Evolutionary conservation across 2,329 filamentous ascomycete genomes (phyloP), one percentile per base, ranked within the genome.

Genomic region (Bipolaris oryzae): DNA sequence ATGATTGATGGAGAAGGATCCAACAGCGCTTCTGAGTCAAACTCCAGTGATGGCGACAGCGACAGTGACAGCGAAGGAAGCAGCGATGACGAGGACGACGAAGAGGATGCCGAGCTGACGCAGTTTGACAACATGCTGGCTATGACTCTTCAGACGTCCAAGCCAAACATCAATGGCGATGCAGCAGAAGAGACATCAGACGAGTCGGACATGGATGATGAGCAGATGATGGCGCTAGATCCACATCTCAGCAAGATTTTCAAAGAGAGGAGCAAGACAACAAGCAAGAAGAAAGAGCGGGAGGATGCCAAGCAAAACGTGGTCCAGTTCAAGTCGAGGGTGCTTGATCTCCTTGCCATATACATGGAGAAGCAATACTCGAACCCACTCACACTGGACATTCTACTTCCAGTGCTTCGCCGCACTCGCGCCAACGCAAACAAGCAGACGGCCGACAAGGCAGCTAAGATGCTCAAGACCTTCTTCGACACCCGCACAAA

Each of bases 221-320:
- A 94, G 16, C 89, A 96, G 73, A 98, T 98, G 95, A 88, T 96
- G 78, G 88, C 88, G 3, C 81, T 98, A 15, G 94, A 98, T 69
- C 85, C 85, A 10, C 89, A 94, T 71, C 85, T 99, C 3, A 86
- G 88, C 48, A 90, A 91, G 61, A 91, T 97, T 60, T 96, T 98
- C 82, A 87, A 88, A 63, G 88, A 93, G 63, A 87, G 88, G 46
- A 86, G 85, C 63, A 88, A 91, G 74, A 64, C 62, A 2, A 71
- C 70, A 1, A 88, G 84, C 73, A 89, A 89, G 71, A 95, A 93
- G 79, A 90, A 93, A 76, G 88, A 95, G 71, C 89, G 90, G 68
- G 91, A 91, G 72, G 89, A 94, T 58, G 93, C 94, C 52, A 95
- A 91, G 72, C 90, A 94, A 65, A 92, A 87, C 18, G 91, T 98